Evolutionary conservation across 2,329 filamentous ascomycete genomes (phyloP).

Genomic region (Emergomyces africanus): DNA sequence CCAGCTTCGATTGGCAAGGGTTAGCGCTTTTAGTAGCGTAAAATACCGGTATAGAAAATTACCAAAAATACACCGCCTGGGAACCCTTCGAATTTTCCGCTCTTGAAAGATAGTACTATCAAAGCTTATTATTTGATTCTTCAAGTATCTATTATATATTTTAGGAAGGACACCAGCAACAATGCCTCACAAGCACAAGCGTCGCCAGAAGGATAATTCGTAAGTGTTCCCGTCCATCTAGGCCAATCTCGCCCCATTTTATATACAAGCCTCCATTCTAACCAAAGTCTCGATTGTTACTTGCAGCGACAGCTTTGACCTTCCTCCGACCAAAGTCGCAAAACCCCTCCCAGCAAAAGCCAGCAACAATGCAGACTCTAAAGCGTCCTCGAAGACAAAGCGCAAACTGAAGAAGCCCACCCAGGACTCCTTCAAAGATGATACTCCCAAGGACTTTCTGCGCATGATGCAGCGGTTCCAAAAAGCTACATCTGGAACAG

Average conservation of each 20-base stretch:
- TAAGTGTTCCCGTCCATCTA: slow-evolving; percentile 23
- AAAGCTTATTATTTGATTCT: neutral
- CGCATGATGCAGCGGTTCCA: slow-evolving; percentile 54
- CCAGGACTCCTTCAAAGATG: slow-evolving; percentile 40
- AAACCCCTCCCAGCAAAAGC: slow-evolving; percentile 46
- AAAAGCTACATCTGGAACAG: neutral
- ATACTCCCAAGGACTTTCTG: slow-evolving; percentile 78
- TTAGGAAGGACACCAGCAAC: slow-evolving; percentile 1
- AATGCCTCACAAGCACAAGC: slow-evolving; percentile 85
- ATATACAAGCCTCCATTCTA: slow-evolving; percentile 32
- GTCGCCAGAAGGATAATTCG: slow-evolving; percentile 40
- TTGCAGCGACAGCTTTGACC: slow-evolving; percentile 35
- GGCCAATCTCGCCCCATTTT: slow-evolving; percentile 24
- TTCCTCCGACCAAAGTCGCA: slow-evolving; percentile 48
- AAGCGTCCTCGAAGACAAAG: slow-evolving; percentile 22
- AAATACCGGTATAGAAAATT: neutral
- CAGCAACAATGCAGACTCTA: slow-evolving; percentile 25
- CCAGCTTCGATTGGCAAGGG: no score
- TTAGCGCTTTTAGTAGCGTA: no score
- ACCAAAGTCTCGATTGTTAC: slow-evolving; percentile 8
- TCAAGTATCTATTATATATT: neutral
- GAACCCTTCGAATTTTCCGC: neutral
- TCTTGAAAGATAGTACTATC: neutral
- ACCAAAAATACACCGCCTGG: neutral
- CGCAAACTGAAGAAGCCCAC: slow-evolving; percentile 20